Conservation (phyloP, 2,329 filamentous ascomycete species). For the Hypoxylon sp. region DNA sequence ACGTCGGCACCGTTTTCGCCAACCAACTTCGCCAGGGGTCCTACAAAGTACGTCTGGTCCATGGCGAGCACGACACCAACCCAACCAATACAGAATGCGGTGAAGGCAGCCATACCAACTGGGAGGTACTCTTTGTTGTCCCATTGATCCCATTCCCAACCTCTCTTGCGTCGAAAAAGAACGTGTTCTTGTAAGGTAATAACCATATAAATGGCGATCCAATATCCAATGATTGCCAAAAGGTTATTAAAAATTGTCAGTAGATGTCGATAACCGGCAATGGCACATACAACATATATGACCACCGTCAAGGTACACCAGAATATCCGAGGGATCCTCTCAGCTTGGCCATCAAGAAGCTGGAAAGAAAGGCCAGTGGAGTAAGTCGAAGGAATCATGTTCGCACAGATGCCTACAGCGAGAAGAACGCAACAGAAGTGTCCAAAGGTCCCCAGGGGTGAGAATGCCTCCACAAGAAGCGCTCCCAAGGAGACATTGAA, state of each 20-base stretch:
- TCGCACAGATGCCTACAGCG: conserved; percentile 75
- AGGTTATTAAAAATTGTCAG: conserved; percentile 78
- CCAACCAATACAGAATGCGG: conserved; percentile 76
- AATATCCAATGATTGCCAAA: conserved; percentile 79
- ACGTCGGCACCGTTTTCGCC: conserved; percentile 30
- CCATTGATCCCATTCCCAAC: conserved; percentile 74
- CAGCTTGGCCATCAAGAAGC: conserved; percentile 71
- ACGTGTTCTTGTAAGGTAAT: conserved; percentile 64
- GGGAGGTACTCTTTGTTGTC: conserved; percentile 71
- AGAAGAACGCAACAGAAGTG: conserved; percentile 76
- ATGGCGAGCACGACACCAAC: conserved; percentile 75
- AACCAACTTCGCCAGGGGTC: conserved; percentile 62
- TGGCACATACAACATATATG: conserved; percentile 74
- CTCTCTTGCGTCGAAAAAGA: conserved; percentile 68
- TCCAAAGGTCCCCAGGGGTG: conserved; percentile 72
- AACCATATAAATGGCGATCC: conserved; percentile 69
- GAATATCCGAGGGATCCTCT: conserved; percentile 71
- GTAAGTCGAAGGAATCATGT: conserved; percentile 76
- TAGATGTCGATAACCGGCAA: conserved; percentile 72
- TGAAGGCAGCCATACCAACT: conserved; percentile 72
- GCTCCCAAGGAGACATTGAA: conserved; percentile 73
- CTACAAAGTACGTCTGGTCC: conserved; percentile 79
- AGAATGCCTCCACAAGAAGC: conserved; percentile 74
- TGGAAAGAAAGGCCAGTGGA: conserved; percentile 77
- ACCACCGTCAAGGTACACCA: conserved; percentile 71